Evolutionary conservation across 2,329 filamentous ascomycete genomes (phyloP).

Genomic region (Trichoderma sp.): DNA sequence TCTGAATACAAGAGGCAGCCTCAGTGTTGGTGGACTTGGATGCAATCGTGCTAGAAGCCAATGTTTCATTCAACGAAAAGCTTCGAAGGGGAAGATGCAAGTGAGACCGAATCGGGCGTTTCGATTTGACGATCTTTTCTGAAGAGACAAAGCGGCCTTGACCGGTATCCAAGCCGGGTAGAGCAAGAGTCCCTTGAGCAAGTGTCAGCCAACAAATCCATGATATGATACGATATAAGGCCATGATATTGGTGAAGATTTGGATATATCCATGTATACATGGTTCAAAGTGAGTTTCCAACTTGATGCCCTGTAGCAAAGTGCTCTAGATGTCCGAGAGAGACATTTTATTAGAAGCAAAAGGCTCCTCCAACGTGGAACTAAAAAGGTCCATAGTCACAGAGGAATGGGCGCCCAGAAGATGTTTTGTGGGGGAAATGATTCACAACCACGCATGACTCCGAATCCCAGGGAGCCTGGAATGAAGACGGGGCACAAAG

Average conservation of each 20-base stretch:
- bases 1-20: neutral
- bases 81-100: neutral
- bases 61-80: neutral
- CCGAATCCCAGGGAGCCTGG: neutral
- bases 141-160: neutral
- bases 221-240: neutral
- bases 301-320: neutral
- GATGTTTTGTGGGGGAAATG: slow-evolving; percentile 7
- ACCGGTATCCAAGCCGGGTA: neutral
- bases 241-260: slow-evolving; percentile 20
- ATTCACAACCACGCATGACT: slow-evolving; percentile 18
- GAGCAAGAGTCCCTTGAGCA: slow-evolving; percentile 10
- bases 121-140: neutral
- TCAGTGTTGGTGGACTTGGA: neutral
- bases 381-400: neutral
- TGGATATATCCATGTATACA: slow-evolving; percentile 6
- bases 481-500: neutral
- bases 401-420: slow-evolving; percentile 1
- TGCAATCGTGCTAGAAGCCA: neutral
- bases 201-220: slow-evolving; percentile 22
- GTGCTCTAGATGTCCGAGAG: neutral
- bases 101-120: neutral
- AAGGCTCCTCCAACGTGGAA: neutral
- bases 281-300: neutral
- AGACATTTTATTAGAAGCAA: neutral